These are phyloP conservation scores for Yamadazyma triangularis DNA, from an alignment of 1,139 yeast species.

Conservation along the genomic window DNA sequence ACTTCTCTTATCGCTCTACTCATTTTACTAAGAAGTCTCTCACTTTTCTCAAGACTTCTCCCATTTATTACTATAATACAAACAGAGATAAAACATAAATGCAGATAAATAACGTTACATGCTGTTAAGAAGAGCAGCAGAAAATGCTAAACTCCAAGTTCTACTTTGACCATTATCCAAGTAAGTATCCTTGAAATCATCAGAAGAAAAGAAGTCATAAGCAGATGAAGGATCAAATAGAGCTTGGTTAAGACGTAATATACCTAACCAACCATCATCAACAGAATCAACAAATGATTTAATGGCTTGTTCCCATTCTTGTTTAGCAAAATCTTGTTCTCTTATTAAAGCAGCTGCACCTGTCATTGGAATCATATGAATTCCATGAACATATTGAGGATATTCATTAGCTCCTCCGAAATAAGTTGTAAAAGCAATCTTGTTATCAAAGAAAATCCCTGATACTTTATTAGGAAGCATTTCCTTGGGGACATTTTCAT, in stretches of 20 bases:
- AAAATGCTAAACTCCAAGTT: conserved; percentile 83
- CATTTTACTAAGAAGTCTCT: too few species aligned
- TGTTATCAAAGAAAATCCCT: conserved; percentile 81
- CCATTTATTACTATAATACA: too few species aligned
- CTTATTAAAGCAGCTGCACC: conserved; percentile 80
- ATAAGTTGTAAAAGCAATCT: conserved; percentile 78
- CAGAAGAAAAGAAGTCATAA: conserved; percentile 60
- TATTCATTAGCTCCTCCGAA: conserved; percentile 38
- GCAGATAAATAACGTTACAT: too few species aligned
- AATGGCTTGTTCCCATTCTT: conserved; percentile 72
- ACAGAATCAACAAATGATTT: conserved; percentile 48
- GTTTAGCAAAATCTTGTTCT: conserved; percentile 59
- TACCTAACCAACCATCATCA: conserved; percentile 84
- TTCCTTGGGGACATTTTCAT: conserved; percentile 54
- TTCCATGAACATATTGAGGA: conserved; percentile 86
- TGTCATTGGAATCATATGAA: conserved; percentile 85
- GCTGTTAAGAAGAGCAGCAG: conserved; percentile 44
- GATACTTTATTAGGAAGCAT: conserved; percentile 63
- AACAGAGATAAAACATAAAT: too few species aligned
- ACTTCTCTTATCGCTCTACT: too few species aligned
- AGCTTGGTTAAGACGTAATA: conserved; percentile 75
- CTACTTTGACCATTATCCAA: conserved; percentile 87
- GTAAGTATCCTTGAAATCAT: conserved; percentile 23
- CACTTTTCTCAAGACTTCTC: too few species aligned
- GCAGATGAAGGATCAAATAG: conserved; percentile 64